These are phyloP conservation scores for Chaetomiaceae sp. DNA, from an alignment of 2,329 filamentous ascomycete genomes.

Conservation along the genomic window DNA sequence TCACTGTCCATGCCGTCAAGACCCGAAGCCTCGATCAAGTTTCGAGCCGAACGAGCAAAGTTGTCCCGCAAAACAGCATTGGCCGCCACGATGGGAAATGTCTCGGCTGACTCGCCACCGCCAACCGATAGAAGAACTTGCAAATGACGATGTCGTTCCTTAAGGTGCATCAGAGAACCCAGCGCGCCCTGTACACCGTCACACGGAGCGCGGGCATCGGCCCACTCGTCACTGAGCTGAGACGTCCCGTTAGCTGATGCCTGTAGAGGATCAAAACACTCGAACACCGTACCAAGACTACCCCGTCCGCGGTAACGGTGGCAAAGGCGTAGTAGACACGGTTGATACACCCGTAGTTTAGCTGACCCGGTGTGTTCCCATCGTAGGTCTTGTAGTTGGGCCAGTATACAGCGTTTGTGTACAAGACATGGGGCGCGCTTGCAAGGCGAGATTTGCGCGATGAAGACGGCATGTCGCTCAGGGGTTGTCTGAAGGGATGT, in stretches of 20 bases:
- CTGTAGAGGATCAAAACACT: too few species aligned
- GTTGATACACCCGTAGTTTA: constrained; percentile 71
- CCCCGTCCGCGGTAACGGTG: constrained; percentile 64
- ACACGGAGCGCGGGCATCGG: constrained; percentile 64
- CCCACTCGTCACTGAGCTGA: constrained; percentile 74
- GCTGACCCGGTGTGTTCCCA: constrained; percentile 63
- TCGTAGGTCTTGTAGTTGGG: constrained; percentile 72
- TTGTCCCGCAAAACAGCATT: constrained; percentile 55
- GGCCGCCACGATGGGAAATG: constrained; percentile 62
- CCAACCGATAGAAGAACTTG: constrained; percentile 74
- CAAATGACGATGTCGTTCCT: constrained; percentile 62
- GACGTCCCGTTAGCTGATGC: too few species aligned
- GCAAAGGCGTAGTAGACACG: constrained; percentile 82
- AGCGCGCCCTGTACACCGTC: constrained; percentile 67
- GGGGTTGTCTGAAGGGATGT: background rate
- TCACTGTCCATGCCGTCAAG: constrained; percentile 72
- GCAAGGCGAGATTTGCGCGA: constrained; percentile 41
- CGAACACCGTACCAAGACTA: constrained; percentile 60
- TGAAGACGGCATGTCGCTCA: constrained; percentile 22
- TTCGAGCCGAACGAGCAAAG: constrained; percentile 62
- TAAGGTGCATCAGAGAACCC: constrained; percentile 66
- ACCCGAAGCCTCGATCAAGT: constrained; percentile 63
- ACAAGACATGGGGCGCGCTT: constrained; percentile 43
- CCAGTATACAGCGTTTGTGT: constrained; percentile 75
- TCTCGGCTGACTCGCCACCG: constrained; percentile 57